Percentiles rank a stretch among this genome's conserved stretches.
phyloP scores from a whole-genome alignment of 495 filamentous ascomycete genomes.

The Paragyromitra xinjiangensis region DNA sequence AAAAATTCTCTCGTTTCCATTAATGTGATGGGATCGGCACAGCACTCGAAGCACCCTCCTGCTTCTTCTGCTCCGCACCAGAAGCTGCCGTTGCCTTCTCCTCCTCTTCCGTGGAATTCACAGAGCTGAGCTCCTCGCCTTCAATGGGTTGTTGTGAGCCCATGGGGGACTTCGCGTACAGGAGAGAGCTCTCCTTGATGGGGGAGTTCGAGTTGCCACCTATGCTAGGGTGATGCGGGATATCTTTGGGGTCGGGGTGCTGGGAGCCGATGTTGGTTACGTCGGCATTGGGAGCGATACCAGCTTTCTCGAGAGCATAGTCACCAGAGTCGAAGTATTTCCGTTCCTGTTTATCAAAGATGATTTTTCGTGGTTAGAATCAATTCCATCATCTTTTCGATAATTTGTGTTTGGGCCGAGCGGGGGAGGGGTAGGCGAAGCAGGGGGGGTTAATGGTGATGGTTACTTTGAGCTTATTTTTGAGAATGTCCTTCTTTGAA shows the following conservation, averaged over 20 bases:
- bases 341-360: constrained; percentile 71
- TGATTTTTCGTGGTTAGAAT: constrained; percentile 32
- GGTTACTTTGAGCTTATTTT: constrained; percentile 88
- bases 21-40: constrained; percentile 41
- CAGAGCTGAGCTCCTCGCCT: constrained; percentile 44
- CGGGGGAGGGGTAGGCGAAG: constrained; percentile 21
- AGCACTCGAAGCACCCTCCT: constrained; percentile 26
- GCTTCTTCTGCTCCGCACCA: constrained; percentile 3
- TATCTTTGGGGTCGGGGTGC: constrained; percentile 94
- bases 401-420: constrained; percentile 14
- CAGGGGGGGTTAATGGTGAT: constrained; percentile 4
- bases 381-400: constrained; percentile 28
- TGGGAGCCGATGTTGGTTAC: constrained; percentile 92
- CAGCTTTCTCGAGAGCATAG: constrained; percentile 97
- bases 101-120: constrained; percentile 39
- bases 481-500: constrained; percentile 92
- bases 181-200: constrained; percentile 52
- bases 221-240: constrained; percentile 78
- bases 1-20: constrained; percentile 12
- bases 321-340: constrained; percentile 99
- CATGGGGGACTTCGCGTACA: constrained; percentile 56
- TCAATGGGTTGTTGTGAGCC: constrained; percentile 54
- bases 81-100: constrained; percentile 15
- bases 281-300: constrained; percentile 93
- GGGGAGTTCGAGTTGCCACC: constrained; percentile 58